Evolutionary conservation across 148 eudicot species (phyloP).

Genomic region (Silene conica): DNA sequence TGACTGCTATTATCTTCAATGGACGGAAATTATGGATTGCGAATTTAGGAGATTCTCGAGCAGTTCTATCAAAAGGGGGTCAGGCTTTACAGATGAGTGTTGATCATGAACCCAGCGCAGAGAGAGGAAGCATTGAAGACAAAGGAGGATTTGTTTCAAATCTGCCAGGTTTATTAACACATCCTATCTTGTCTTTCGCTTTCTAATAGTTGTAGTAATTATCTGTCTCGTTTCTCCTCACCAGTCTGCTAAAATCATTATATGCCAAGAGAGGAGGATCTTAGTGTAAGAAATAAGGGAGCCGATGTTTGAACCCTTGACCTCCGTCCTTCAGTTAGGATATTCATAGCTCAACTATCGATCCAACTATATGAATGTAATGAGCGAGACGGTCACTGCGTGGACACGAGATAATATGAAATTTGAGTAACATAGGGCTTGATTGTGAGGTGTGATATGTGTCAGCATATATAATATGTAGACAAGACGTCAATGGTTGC

Average conservation of each 20-base stretch:
- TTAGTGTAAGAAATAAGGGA: too few species aligned
- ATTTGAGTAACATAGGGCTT: background rate
- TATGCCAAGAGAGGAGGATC: too few species aligned
- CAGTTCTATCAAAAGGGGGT: slow-evolving; percentile 51
- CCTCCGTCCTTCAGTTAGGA: too few species aligned
- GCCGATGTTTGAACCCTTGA: too few species aligned
- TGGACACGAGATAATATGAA: background rate
- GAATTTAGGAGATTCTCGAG: slow-evolving; percentile 59
- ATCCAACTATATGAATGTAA: too few species aligned
- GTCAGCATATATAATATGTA: too few species aligned
- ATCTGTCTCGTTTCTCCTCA: too few species aligned
- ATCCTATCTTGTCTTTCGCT: slow-evolving; percentile 4
- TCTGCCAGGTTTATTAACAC: slow-evolving; percentile 43
- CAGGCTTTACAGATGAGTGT: slow-evolving; percentile 48
- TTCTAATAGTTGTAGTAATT: background rate
- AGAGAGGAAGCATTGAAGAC: slow-evolving; percentile 44
- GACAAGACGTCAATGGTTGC: background rate
- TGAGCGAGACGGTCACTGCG: too few species aligned
- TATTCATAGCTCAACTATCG: too few species aligned
- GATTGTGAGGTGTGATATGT: background rate
- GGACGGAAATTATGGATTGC: slow-evolving; percentile 53
- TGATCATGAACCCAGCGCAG: slow-evolving; percentile 54
- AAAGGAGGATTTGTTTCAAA: slow-evolving; percentile 64
- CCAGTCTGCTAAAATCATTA: too few species aligned
- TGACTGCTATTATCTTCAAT: slow-evolving; percentile 53